phyloP scores from a whole-genome alignment of 257 asterid genomes.

The Solanum arcanum region DNA sequence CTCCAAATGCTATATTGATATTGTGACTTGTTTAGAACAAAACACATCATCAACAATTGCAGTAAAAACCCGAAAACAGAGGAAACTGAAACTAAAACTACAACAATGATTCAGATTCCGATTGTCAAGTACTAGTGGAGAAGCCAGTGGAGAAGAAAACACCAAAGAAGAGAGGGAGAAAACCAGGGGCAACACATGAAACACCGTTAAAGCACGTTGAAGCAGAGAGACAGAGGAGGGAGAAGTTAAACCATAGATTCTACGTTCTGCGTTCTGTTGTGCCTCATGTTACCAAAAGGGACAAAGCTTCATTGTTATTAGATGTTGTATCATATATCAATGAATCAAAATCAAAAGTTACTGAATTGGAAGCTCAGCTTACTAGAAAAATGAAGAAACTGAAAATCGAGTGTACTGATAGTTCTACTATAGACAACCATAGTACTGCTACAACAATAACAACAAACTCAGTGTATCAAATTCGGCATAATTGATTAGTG shows the following conservation, averaged over 20 bases:
- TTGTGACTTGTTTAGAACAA: not conserved
- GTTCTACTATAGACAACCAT: slow-evolving; percentile 18
- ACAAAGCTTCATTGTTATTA: slow-evolving; percentile 64
- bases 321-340: slow-evolving; percentile 75
- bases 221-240: slow-evolving; percentile 84
- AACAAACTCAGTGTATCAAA: not conserved
- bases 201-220: slow-evolving; percentile 58
- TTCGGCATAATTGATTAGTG: not conserved
- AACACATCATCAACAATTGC: not conserved
- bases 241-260: slow-evolving; percentile 80
- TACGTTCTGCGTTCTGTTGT: slow-evolving; percentile 67
- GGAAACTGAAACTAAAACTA: not conserved
- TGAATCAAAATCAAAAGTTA: slow-evolving; percentile 41
- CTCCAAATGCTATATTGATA: not conserved
- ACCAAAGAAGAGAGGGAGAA: slow-evolving; percentile 51
- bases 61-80: not conserved
- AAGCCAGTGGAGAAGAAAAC: not conserved
- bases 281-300: slow-evolving; percentile 68
- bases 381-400: not conserved
- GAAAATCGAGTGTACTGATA: slow-evolving; percentile 17
- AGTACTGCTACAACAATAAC: slow-evolving; percentile 1
- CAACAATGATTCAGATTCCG: not conserved
- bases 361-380: slow-evolving; percentile 28
- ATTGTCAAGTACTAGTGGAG: not conserved
- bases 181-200: slow-evolving; percentile 21